phyloP scores from a whole-genome alignment of 202 grass and related monocot genomes.

The Hordeum pubiflorum region DNA sequence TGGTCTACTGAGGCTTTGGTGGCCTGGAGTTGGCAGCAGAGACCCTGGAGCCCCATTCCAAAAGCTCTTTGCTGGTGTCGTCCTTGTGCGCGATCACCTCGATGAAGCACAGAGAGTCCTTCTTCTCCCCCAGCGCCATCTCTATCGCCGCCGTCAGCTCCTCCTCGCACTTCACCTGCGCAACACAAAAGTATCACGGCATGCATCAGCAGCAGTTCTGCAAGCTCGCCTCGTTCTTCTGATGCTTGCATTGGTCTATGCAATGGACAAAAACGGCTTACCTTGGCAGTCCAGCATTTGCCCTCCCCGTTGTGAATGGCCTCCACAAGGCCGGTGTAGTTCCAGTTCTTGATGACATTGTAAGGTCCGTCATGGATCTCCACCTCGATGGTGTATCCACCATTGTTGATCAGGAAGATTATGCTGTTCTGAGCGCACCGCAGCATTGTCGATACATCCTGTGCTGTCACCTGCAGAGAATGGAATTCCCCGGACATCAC shows the following conservation, averaged over 20 bases:
- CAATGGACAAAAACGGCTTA: conserved; percentile 1
- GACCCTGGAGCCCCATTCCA: conserved; percentile 88
- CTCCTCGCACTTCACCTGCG: conserved; percentile 70
- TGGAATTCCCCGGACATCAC: not conserved
- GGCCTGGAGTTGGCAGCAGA: conserved; percentile 73
- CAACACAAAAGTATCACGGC: not conserved
- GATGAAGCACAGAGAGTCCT: conserved; percentile 74
- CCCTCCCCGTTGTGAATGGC: conserved; percentile 18
- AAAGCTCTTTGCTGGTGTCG: conserved; percentile 85
- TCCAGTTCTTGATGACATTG: conserved; percentile 57
- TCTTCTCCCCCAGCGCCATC: conserved; percentile 38
- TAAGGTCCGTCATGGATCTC: conserved; percentile 58
- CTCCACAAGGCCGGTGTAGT: conserved; percentile 22
- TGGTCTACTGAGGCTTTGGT: conserved; percentile 50
- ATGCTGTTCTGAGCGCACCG: conserved; percentile 40
- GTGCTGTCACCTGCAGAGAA: conserved; percentile 32
- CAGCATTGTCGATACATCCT: conserved; percentile 52
- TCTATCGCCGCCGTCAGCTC: conserved; percentile 56
- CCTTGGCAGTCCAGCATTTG: conserved; percentile 29
- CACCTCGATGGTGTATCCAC: conserved; percentile 44
- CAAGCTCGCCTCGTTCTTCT: no score
- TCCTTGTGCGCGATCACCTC: conserved; percentile 82
- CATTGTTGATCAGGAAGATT: conserved; percentile 51
- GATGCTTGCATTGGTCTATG: not conserved
- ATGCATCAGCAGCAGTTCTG: no score